Evolutionary conservation across 2,329 filamentous ascomycete genomes (phyloP).

Genomic region (Eutypella sp.): DNA sequence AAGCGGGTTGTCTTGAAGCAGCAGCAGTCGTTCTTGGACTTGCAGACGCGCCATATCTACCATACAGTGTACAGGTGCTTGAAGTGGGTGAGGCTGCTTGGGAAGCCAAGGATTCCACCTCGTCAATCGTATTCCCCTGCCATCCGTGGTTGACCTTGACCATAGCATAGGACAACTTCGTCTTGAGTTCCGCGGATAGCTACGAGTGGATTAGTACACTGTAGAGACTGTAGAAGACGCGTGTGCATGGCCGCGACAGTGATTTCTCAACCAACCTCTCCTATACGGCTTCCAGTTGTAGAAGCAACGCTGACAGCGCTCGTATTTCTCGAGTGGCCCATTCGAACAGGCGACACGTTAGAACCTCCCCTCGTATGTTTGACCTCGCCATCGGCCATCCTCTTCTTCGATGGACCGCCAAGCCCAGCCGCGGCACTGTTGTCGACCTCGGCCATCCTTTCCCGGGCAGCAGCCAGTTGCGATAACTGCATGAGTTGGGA

Average conservation of each 20-base stretch:
- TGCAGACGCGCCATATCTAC: conserved; percentile 46
- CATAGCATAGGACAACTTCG: conserved; percentile 87
- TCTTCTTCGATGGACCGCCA: conserved; percentile 57
- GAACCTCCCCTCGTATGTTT: conserved; percentile 46
- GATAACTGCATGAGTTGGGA: conserved; percentile 56
- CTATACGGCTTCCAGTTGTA: conserved; percentile 64
- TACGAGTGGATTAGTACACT: conserved; percentile 16
- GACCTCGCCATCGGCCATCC: conserved; percentile 70
- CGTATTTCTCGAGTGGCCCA: conserved; percentile 64
- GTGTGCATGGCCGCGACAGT: conserved; percentile 10
- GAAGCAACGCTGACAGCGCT: conserved; percentile 61
- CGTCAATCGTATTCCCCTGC: conserved; percentile 72
- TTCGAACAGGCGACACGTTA: conserved; percentile 42
- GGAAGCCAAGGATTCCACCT: conserved; percentile 71
- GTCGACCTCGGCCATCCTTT: conserved; percentile 39
- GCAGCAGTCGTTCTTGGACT: conserved; percentile 45
- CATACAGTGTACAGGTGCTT: conserved; percentile 50
- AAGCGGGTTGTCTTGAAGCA: conserved; percentile 29
- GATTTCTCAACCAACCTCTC: conserved; percentile 67
- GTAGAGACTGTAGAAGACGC: conserved; percentile 5
- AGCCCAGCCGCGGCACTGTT: conserved; percentile 26
- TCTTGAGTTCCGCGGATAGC: conserved; percentile 59
- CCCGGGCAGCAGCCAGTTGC: conserved; percentile 50
- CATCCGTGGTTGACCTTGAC: conserved; percentile 88
- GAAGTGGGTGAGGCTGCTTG: conserved; percentile 61